Base-by-base conservation (phyloP, 306 rosid species). In the Ormosia semicastrata region DNA sequence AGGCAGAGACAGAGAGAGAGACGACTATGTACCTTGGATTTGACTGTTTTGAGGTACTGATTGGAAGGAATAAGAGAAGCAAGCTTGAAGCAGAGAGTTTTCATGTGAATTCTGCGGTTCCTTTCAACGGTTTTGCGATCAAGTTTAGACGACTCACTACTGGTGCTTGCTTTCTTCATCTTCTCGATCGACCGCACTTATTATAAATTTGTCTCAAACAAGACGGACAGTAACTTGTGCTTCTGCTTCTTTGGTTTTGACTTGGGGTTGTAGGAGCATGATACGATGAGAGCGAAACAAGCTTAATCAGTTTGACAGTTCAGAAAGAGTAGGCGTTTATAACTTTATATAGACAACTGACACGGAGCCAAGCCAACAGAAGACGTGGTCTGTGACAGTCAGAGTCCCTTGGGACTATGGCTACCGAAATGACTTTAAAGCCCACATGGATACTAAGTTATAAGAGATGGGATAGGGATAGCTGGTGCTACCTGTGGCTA, bases 41-140 rank as follows among this genome's bases (percentile, higher is more conserved):
- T 89, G 44, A 88, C 17, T 34, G 82, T 65, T 78, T 73, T 83
- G 66, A 47, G 24, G 24, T 24, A 24, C 24, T 84, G 71, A 6
- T 85, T 86, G 8, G 86, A 59, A 81, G 97, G 96, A 56, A 93
- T 39, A 60, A 86, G 87, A 34, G 95, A 86, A 75, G 87, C 79
- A 30, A 93, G 97, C 82, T 90, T 87, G 62, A 81, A 30, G 71
- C 90, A 91, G 37, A 93, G 96, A 7, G 73, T 56, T 87, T 93
- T 93, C 96, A 93, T 90, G 30, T 87, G 93, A 71, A 85, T 84
- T 87, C 96, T 90, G 46, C 97, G 84, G 81, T 93, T 91, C 56
- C 66, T 90, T 77, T 93, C 97, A 64, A 90, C 73, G 15, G 85
- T 89, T 81, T 91, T 93, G 11, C 97, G 85, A 56, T 93, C 96